phyloP scores from a whole-genome alignment of 805 yeast genomes.

The Ogataea saltuana region DNA sequence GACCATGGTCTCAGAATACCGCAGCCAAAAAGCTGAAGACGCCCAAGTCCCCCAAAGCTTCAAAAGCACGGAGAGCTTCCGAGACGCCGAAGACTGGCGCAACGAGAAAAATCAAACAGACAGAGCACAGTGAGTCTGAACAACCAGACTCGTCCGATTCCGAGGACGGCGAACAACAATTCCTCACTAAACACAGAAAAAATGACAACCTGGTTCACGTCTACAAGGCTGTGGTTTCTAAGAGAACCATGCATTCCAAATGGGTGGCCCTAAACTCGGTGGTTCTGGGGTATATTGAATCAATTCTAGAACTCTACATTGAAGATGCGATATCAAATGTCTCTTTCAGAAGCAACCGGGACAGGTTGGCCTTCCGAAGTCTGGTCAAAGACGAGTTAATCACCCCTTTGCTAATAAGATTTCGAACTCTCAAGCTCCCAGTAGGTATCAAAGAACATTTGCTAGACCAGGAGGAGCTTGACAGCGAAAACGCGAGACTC shows the following conservation, averaged over 20 bases:
- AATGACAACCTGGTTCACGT: conserved; percentile 12
- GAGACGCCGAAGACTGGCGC: too few species aligned
- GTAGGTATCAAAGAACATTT: conserved; percentile 26
- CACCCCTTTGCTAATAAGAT: conserved; percentile 24
- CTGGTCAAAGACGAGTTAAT: conserved; percentile 24
- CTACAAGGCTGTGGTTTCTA: conserved; percentile 17
- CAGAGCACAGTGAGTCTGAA: neutral
- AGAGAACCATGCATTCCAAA: conserved; percentile 17
- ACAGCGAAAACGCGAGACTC: conserved; percentile 25
- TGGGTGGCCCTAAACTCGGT: conserved; percentile 25
- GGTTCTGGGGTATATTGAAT: conserved; percentile 15
- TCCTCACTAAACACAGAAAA: conserved; percentile 4
- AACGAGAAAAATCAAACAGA: neutral
- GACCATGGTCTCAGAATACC: neutral
- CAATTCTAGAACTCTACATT: conserved; percentile 22
- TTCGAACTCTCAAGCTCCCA: conserved; percentile 29
- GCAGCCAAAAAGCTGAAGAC: neutral
- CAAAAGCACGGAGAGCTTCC: too few species aligned
- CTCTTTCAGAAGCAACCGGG: conserved; percentile 18
- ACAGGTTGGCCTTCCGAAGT: conserved; percentile 20
- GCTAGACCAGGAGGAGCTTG: conserved; percentile 29
- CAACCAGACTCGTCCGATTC: conserved; percentile 5
- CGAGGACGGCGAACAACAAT: conserved; percentile 9
- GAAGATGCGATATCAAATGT: conserved; percentile 23
- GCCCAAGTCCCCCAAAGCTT: too few species aligned